Evolutionary conservation across 2,329 filamentous ascomycete genomes (phyloP).

Genomic region (Lasiodiplodia theobromae): DNA sequence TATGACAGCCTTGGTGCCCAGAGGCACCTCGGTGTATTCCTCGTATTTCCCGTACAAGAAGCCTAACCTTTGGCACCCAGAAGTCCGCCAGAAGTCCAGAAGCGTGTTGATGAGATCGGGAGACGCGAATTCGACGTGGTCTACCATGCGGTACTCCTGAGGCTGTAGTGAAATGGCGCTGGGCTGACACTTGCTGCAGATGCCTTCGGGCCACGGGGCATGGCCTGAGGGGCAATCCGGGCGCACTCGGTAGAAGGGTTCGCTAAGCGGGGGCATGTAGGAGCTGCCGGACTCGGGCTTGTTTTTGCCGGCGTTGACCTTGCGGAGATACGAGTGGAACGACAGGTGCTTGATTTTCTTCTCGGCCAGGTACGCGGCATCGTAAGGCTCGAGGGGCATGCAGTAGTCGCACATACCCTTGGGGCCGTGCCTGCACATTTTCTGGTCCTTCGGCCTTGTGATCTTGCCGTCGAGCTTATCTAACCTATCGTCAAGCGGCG

Average conservation of each 20-base stretch:
- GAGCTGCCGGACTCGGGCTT: slow-evolving; percentile 93
- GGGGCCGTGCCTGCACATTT: slow-evolving; percentile 93
- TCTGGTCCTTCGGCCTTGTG: slow-evolving; percentile 71
- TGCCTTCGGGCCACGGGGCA: slow-evolving; percentile 91
- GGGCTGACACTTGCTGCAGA: slow-evolving; percentile 97
- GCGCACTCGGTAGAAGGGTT: slow-evolving; percentile 90
- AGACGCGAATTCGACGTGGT: slow-evolving; percentile 95
- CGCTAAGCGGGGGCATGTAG: slow-evolving; percentile 92
- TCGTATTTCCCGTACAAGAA: slow-evolving; percentile 91
- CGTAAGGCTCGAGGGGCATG: slow-evolving; percentile 94
- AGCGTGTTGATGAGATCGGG: slow-evolving; percentile 86
- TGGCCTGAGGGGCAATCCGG: slow-evolving; percentile 92
- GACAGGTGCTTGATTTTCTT: slow-evolving; percentile 99
- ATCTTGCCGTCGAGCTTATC: slow-evolving; percentile 94
- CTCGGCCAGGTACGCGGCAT: slow-evolving; percentile 84
- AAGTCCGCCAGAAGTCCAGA: slow-evolving; percentile 89
- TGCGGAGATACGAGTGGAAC: slow-evolving; percentile 92
- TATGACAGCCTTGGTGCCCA: slow-evolving; percentile 93
- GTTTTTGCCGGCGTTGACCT: slow-evolving; percentile 95
- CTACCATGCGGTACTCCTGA: slow-evolving; percentile 94
- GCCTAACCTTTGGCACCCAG: slow-evolving; percentile 82
- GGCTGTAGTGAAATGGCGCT: slow-evolving; percentile 95
- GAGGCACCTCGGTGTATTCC: slow-evolving; percentile 89
- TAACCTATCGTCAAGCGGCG: slow-evolving; percentile 81
- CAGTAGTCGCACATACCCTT: slow-evolving; percentile 99